Evolutionary conservation across 352 stramenopile species (phyloP).

Genomic region (Phytophthora syringae): DNA sequence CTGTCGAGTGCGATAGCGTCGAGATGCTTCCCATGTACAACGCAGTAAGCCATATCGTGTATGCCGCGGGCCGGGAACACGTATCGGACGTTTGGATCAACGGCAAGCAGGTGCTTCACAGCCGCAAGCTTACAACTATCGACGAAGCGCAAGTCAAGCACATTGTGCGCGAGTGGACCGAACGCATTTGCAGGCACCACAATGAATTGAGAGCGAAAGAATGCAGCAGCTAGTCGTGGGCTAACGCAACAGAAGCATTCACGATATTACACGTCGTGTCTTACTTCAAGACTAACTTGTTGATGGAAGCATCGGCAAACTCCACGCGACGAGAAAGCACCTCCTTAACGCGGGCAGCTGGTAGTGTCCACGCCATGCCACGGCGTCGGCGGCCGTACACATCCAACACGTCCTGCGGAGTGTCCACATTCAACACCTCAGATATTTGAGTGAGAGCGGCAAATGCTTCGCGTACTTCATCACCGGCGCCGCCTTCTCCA

Average conservation of each 20-base stretch:
- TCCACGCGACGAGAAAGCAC: constrained; percentile 80
- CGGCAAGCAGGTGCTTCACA: constrained; percentile 70
- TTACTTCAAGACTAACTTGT: constrained; percentile 62
- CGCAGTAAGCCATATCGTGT: constrained; percentile 83
- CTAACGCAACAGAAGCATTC: not conserved
- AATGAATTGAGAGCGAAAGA: constrained; percentile 9
- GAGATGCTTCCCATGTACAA: constrained; percentile 87
- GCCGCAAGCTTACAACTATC: constrained; percentile 69
- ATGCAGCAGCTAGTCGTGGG: not conserved
- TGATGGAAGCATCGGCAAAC: constrained; percentile 72
- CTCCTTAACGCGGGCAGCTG: constrained; percentile 74
- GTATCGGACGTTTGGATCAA: constrained; percentile 90
- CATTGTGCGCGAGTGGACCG: constrained; percentile 62
- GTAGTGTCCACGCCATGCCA: constrained; percentile 75
- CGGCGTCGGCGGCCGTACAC: constrained; percentile 69
- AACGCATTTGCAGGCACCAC: constrained; percentile 40
- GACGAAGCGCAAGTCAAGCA: constrained; percentile 59
- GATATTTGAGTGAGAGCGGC: constrained; percentile 68
- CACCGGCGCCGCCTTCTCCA: constrained; percentile 42
- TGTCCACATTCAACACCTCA: constrained; percentile 77
- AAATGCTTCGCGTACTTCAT: constrained; percentile 67
- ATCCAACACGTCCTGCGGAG: constrained; percentile 76
- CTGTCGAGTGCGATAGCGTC: constrained; percentile 69
- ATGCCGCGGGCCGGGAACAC: constrained; percentile 76
- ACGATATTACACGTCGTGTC: no score